phyloP scores from a whole-genome alignment of 495 filamentous ascomycete species.

The Tuber magnatum region DNA sequence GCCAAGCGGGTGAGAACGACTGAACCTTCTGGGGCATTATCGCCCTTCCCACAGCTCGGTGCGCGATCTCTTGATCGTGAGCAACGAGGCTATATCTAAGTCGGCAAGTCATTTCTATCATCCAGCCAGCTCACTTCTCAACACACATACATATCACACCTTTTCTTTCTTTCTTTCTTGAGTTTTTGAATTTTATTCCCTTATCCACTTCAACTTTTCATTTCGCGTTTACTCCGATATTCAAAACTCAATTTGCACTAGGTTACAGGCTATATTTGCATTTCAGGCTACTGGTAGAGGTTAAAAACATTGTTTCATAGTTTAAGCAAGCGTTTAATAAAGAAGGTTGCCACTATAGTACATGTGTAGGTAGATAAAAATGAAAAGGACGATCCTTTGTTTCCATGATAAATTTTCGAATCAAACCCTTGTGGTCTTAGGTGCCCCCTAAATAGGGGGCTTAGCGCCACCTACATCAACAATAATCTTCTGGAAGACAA shows the following conservation, averaged over 20 bases:
- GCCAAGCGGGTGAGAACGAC: not conserved
- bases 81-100: too few relatives aligned
- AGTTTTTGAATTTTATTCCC: not conserved
- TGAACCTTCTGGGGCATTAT: not conserved
- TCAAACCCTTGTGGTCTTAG: too few relatives aligned
- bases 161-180: too few relatives aligned
- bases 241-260: not conserved
- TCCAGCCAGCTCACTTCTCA: too few relatives aligned
- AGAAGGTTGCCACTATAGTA: too few relatives aligned
- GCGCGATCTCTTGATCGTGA: not conserved
- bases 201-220: not conserved
- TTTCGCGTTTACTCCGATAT: not conserved
- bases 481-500: too few relatives aligned
- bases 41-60: not conserved
- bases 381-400: not conserved
- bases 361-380: not conserved
- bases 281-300: not conserved
- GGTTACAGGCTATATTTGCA: not conserved
- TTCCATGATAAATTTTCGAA: too few relatives aligned
- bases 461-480: too few relatives aligned
- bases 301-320: too few relatives aligned
- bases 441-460: too few relatives aligned
- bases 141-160: too few relatives aligned
- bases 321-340: too few relatives aligned
- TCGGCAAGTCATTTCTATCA: not conserved